These are phyloP conservation scores for Trametes elegans DNA, from an alignment of 768 basidiomycete genomes.

Conservation along the genomic window DNA sequence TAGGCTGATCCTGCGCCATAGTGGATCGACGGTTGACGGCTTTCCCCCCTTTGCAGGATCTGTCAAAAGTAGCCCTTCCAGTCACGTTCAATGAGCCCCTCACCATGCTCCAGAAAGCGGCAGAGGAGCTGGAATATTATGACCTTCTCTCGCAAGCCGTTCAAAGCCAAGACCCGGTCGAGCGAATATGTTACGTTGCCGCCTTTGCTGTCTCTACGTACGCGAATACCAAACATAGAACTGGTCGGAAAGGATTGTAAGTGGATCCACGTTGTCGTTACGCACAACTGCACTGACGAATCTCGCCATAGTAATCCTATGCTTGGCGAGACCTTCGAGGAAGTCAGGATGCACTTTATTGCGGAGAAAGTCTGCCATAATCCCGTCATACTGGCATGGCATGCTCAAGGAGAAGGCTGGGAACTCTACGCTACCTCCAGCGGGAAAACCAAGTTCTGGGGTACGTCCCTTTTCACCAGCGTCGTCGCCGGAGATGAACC, in stretches of 20 bases:
- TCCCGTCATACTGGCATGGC: slow-evolving; percentile 81
- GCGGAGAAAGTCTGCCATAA: slow-evolving; percentile 88
- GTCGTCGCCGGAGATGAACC: slow-evolving; percentile 17
- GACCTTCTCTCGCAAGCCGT: slow-evolving; percentile 67
- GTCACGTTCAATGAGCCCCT: slow-evolving; percentile 90
- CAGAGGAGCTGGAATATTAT: slow-evolving; percentile 83
- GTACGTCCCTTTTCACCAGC: slow-evolving; percentile 41
- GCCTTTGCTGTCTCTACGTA: slow-evolving; percentile 86
- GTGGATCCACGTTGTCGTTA: slow-evolving; percentile 29
- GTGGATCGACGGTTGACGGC: neutral
- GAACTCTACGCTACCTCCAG: slow-evolving; percentile 71
- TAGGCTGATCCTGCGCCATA: slow-evolving; percentile 29
- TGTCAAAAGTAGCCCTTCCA: slow-evolving; percentile 81
- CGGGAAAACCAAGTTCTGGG: slow-evolving; percentile 90
- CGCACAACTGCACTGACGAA: neutral
- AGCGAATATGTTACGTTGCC: slow-evolving; percentile 73
- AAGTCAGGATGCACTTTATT: slow-evolving; percentile 74
- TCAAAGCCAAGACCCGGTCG: slow-evolving; percentile 51
- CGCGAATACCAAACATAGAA: slow-evolving; percentile 75
- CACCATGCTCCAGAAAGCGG: slow-evolving; percentile 75
- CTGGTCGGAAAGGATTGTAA: slow-evolving; percentile 86
- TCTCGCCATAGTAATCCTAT: slow-evolving; percentile 66
- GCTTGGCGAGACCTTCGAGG: slow-evolving; percentile 88
- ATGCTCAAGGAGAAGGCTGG: slow-evolving; percentile 80
- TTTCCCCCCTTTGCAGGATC: slow-evolving; percentile 55